Conservation (phyloP, 768 basidiomycete species). For the Russula foetens region DNA sequence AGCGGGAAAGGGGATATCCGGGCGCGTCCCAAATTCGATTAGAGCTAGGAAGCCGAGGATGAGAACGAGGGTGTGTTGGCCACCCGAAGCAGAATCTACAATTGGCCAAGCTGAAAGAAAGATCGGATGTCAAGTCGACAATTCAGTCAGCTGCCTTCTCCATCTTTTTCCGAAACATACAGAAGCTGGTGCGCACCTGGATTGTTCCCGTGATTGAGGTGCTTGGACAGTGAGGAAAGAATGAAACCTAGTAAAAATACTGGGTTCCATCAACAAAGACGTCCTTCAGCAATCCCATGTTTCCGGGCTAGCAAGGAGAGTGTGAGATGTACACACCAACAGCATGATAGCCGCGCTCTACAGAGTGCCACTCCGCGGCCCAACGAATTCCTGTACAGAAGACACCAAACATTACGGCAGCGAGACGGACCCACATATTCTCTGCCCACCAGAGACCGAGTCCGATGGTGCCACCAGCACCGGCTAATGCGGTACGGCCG, state of each 20-base stretch:
- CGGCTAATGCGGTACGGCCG: constrained; percentile 10
- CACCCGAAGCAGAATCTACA: constrained; percentile 53
- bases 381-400: constrained; percentile 8
- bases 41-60: constrained; percentile 49
- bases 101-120: constrained; percentile 63
- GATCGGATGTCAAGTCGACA: neutral
- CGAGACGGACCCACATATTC: constrained; percentile 18
- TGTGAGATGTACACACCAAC: constrained; percentile 5
- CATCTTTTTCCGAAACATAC: neutral
- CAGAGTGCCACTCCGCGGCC: constrained; percentile 16
- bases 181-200: constrained; percentile 40
- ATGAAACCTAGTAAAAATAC: constrained; percentile 62
- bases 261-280: constrained; percentile 23
- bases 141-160: neutral
- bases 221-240: constrained; percentile 61
- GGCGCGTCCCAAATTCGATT: constrained; percentile 44
- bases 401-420: constrained; percentile 13
- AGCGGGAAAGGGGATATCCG: constrained; percentile 22
- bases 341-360: constrained; percentile 11
- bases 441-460: constrained; percentile 18
- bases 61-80: constrained; percentile 64
- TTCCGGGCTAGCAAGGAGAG: neutral
- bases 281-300: neutral
- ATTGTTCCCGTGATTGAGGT: constrained; percentile 73
- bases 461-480: constrained; percentile 2